A percentile compares a stretch with the other conserved stretches of the same genome.
These are phyloP conservation scores for Hirsutella minnesotensis DNA, from an alignment of 2,329 filamentous ascomycete species.

Conservation along the genomic window DNA sequence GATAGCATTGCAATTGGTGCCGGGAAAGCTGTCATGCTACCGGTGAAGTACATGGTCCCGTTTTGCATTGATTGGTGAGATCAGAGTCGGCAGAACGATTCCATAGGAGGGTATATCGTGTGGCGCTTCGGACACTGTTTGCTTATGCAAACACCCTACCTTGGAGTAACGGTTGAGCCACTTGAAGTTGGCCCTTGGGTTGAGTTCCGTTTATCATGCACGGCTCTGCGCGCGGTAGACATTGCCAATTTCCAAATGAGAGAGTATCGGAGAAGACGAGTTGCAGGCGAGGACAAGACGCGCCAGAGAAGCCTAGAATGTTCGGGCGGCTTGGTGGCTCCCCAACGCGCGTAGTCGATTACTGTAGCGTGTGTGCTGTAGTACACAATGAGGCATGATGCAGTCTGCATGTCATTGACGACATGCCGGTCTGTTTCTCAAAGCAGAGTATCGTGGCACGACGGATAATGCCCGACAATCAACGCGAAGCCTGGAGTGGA, in stretches of 20 bases:
- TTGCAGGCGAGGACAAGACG: no score
- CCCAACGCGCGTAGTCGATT: no score
- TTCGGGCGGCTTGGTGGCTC: no score
- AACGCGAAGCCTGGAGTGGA: neutral
- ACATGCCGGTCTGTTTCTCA: neutral
- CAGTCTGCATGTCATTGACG: neutral
- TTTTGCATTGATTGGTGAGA: no score
- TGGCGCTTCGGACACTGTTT: neutral
- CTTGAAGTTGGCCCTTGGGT: no score
- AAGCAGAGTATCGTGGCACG: neutral
- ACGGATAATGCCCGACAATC: neutral
- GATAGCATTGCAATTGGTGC: no score
- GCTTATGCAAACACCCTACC: slow-evolving; percentile 1
- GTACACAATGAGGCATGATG: neutral
- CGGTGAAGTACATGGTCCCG: no score
- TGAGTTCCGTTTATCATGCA: neutral
- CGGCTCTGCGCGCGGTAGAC: neutral
- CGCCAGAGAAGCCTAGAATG: no score
- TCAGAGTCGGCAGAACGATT: neutral
- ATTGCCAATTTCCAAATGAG: no score
- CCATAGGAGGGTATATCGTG: neutral
- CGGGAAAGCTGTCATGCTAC: no score
- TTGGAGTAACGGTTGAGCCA: no score
- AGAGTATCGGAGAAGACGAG: no score
- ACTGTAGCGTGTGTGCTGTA: neutral